Evolutionary conservation across 768 basidiomycete species (phyloP).

Genomic region (Jaapia argillacea): DNA sequence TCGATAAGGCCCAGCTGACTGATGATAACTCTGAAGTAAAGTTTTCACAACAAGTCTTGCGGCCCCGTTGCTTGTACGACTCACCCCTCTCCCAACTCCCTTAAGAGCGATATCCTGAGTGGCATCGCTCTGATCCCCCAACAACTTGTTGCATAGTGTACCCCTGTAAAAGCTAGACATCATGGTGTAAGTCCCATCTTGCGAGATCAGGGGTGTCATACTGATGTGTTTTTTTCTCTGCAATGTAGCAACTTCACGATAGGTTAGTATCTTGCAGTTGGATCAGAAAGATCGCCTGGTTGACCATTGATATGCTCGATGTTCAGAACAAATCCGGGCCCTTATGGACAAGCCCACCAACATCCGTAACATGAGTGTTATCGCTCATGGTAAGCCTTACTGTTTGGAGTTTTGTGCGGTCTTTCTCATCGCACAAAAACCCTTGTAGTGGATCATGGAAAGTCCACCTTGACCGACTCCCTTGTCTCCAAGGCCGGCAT

Average conservation of each 20-base stretch:
- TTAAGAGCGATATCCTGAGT: conserved; percentile 9
- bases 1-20: too few relatives aligned
- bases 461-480: conserved; percentile 98
- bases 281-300: conserved; percentile 1
- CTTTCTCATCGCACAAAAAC: conserved; percentile 7
- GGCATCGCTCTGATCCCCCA: conserved; percentile 8
- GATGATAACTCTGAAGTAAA: too few relatives aligned
- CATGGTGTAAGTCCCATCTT: conserved; percentile 67
- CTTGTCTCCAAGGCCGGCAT: conserved; percentile 99
- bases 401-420: conserved; percentile 10
- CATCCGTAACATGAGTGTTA: conserved; percentile 93
- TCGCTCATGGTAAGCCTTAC: conserved; percentile 65
- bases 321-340: conserved; percentile 70
- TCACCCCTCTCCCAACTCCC: conserved; percentile 7
- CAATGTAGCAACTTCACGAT: conserved; percentile 75
- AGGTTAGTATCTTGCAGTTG: conserved; percentile 37
- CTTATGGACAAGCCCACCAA: conserved; percentile 89
- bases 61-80: conserved; percentile 21
- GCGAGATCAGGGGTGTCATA: conserved; percentile 1
- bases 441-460: conserved; percentile 96
- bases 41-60: not conserved
- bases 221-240: not conserved
- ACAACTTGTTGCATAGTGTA: conserved; percentile 11
- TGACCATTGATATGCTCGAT: conserved; percentile 8
- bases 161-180: conserved; percentile 37